phyloP scores from a whole-genome alignment of 2,329 filamentous ascomycete species.

The Chaetomiaceae sp. region DNA sequence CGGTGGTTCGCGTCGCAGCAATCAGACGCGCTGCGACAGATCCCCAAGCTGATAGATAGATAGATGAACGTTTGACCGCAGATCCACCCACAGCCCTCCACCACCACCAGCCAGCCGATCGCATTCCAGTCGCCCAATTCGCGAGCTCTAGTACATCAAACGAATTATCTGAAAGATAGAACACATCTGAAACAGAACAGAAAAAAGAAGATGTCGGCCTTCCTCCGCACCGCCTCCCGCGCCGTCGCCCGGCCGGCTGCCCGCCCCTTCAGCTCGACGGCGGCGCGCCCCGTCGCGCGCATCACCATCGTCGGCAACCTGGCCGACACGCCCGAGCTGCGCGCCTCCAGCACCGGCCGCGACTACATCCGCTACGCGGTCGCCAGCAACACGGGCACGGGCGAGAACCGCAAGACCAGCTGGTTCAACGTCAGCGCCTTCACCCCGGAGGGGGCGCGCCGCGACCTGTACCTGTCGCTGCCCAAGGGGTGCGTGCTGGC shows the following conservation, averaged over 20 bases:
- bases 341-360: constrained; percentile 60
- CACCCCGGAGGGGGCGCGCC: constrained; percentile 55
- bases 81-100: too few relatives aligned
- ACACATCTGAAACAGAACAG: too few relatives aligned
- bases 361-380: constrained; percentile 74
- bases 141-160: too few relatives aligned
- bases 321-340: constrained; percentile 69
- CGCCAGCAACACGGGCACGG: constrained; percentile 59
- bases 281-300: constrained; percentile 61
- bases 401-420: constrained; percentile 68
- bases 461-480: constrained; percentile 66
- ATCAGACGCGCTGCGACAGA: too few relatives aligned
- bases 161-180: too few relatives aligned
- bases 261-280: constrained; percentile 72
- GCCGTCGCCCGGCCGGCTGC: constrained; percentile 33
- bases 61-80: too few relatives aligned
- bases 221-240: constrained; percentile 45
- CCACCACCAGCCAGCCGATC: too few relatives aligned
- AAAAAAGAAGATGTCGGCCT: constrained; percentile 39
- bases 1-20: too few relatives aligned
- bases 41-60: too few relatives aligned
- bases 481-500: constrained; percentile 72
- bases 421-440: constrained; percentile 83
- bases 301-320: constrained; percentile 86
- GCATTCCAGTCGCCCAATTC: too few relatives aligned